A percentile compares a stretch with the other conserved stretches of the same genome.
Evolutionary conservation across 495 filamentous ascomycete species (phyloP).

Genomic region (Cenococcum geophilum): DNA sequence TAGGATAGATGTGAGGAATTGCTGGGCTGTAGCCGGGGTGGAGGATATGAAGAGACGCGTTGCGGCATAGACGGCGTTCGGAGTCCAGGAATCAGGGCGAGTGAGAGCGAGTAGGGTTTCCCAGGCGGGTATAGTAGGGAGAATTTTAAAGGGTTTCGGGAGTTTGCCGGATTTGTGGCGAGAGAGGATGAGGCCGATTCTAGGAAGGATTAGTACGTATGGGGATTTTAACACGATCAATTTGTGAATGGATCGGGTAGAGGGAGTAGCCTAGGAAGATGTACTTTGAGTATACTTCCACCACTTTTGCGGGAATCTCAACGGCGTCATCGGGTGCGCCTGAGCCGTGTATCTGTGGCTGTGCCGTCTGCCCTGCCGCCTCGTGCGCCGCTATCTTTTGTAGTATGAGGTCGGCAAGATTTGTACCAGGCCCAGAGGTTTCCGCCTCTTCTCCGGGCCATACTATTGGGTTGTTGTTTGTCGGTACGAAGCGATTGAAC

Average conservation of each 20-base stretch:
- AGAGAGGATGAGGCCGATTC: conserved; percentile 75
- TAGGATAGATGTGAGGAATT: conserved; percentile 73
- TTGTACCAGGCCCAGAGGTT: conserved; percentile 47
- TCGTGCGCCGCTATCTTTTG: conserved; percentile 92
- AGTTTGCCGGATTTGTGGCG: conserved; percentile 91
- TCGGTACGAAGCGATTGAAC: conserved; percentile 83
- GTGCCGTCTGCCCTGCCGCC: conserved; percentile 50
- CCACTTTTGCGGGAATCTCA: conserved; percentile 80
- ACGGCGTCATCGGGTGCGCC: conserved; percentile 62
- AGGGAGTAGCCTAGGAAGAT: conserved; percentile 31
- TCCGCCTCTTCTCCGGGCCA: conserved; percentile 37
- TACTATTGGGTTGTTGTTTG: conserved; percentile 41
- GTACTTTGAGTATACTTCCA: conserved; percentile 88
- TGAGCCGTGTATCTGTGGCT: conserved; percentile 13
- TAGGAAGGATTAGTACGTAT: not conserved
- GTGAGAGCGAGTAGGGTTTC: conserved; percentile 79
- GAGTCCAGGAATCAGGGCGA: conserved; percentile 75
- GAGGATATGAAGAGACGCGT: conserved; percentile 84
- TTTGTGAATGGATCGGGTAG: not conserved
- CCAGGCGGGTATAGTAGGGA: conserved; percentile 87
- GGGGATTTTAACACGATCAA: conserved; percentile 12
- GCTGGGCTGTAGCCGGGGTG: conserved; percentile 67
- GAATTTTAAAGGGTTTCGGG: conserved; percentile 95
- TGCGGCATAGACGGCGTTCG: conserved; percentile 78
- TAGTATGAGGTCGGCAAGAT: conserved; percentile 85